Evolutionary conservation across 352 stramenopile species (phyloP), one percentile per base, ranked within the genome.

Genomic region (Phytophthora brassicae): DNA sequence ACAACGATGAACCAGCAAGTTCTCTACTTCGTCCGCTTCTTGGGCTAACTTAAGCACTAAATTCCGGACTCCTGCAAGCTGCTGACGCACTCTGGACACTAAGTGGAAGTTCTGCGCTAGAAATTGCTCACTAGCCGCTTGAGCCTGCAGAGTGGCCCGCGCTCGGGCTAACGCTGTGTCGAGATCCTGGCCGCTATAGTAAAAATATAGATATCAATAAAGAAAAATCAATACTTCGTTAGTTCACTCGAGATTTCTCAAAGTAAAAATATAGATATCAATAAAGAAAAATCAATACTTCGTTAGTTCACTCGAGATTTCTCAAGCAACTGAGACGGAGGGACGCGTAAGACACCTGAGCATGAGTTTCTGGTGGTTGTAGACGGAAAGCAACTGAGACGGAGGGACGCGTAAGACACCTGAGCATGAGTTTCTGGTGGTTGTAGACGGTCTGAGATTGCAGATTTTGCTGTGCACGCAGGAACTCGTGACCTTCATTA

Each of bases 61-160:
- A 12, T 17, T 42, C 12, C 75, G 68, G 23, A 90, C 70, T 35
- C 63, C 61, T 11, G 68, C 43, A 36, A 91, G 70, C 61, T 89
- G 70, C 56, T 86, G 70, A 17, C 81, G 71, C 50, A 91, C 78
- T 4, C 41, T 67, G 17, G 72, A 49, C 35, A 92, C 72, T 23
- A 84, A 52, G 53, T 89, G 67, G 47, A 89, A 90, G 56, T 90
- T 79, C 60, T 84, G 71, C 16, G 67, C 52, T 23, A 92, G 57
- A 59, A 85, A 92, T 45, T 83, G 78, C 36, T 89, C 79, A 60
- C 84, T 90, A 46, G 79, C 74, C 45, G 73, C 77, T 70, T 92
- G 75, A 43, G 76, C 70, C 59, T 81, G 75, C 55, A 92, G 62
- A 6, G 64, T 72, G 53, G 76, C 67, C 12, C 83, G 77, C 41